These are phyloP conservation scores for Euphorbia pulcherrima DNA, from an alignment of 345 rosid species.

Conservation along the genomic window DNA sequence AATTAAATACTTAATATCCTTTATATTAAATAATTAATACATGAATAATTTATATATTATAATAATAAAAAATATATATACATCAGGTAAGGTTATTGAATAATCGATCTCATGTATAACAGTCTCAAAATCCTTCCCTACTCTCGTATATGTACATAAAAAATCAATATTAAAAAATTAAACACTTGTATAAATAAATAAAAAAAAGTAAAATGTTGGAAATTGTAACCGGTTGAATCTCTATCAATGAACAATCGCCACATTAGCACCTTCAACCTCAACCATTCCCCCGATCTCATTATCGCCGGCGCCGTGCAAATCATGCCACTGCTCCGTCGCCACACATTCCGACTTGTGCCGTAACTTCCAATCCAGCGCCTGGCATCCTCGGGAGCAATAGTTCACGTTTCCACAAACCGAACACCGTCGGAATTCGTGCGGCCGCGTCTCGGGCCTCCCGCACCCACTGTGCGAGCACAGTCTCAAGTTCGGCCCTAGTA, in stretches of 20 bases:
- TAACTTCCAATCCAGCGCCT: slow-evolving; percentile 84
- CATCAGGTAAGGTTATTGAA: too few relatives aligned
- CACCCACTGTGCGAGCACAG: slow-evolving; percentile 54
- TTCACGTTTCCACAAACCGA: slow-evolving; percentile 79
- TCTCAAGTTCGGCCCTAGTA: slow-evolving; percentile 24
- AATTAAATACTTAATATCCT: too few relatives aligned
- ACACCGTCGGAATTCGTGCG: slow-evolving; percentile 78
- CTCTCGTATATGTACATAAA: background rate
- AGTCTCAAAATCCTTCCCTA: background rate
- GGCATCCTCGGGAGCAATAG: slow-evolving; percentile 90
- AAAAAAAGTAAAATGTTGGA: background rate
- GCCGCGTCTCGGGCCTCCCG: slow-evolving; percentile 76
- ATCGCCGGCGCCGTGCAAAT: slow-evolving; percentile 28
- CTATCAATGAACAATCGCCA: slow-evolving; percentile 3
- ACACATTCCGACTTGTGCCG: slow-evolving; percentile 68
- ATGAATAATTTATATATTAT: too few relatives aligned
- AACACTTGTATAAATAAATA: too few relatives aligned
- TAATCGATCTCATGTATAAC: too few relatives aligned
- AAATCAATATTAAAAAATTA: too few relatives aligned
- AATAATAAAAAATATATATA: too few relatives aligned
- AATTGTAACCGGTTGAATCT: background rate
- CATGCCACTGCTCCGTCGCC: slow-evolving; percentile 48
- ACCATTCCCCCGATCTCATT: slow-evolving; percentile 24
- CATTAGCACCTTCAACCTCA: slow-evolving; percentile 27
- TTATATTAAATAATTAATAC: too few relatives aligned